A percentile compares a stretch with the other conserved stretches of the same genome.
These are phyloP conservation scores for Mycena maculata DNA, from an alignment of 768 basidiomycete genomes.

Conservation along the genomic window DNA sequence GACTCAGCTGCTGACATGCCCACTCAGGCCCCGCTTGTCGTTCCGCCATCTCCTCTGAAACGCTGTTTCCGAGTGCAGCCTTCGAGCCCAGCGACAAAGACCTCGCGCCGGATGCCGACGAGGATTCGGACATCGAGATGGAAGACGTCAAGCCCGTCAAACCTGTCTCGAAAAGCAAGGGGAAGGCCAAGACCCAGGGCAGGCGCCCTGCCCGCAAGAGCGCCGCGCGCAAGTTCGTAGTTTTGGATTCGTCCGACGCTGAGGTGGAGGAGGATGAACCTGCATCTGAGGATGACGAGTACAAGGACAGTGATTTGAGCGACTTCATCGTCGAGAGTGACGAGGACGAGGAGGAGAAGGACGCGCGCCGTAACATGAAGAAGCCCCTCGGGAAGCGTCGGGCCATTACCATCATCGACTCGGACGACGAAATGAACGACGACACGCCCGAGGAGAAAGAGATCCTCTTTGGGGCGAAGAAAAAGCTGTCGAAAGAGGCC, in stretches of 20 bases:
- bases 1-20: constrained; percentile 1
- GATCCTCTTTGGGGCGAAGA: constrained; percentile 52
- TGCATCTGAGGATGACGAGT: constrained; percentile 48
- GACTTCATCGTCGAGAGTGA: constrained; percentile 66
- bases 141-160: constrained; percentile 37
- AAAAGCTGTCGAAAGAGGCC: constrained; percentile 44
- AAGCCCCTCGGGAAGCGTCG: constrained; percentile 52
- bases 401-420: constrained; percentile 52
- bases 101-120: constrained; percentile 40
- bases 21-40: constrained; percentile 73
- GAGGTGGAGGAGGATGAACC: constrained; percentile 43
- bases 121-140: constrained; percentile 48
- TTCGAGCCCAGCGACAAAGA: constrained; percentile 71
- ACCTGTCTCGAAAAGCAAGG: constrained; percentile 42
- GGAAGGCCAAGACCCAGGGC: constrained; percentile 38
- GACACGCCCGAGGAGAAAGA: constrained; percentile 53
- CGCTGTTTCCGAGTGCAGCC: constrained; percentile 64
- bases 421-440: constrained; percentile 54
- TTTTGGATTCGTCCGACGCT: constrained; percentile 43
- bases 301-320: constrained; percentile 55
- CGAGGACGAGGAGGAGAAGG: constrained; percentile 68
- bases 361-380: constrained; percentile 52
- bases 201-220: constrained; percentile 36
- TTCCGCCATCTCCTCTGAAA: constrained; percentile 54
- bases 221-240: constrained; percentile 29